Conservation (phyloP, 2,329 filamentous ascomycete species). For the Aspergillus vadensis region DNA sequence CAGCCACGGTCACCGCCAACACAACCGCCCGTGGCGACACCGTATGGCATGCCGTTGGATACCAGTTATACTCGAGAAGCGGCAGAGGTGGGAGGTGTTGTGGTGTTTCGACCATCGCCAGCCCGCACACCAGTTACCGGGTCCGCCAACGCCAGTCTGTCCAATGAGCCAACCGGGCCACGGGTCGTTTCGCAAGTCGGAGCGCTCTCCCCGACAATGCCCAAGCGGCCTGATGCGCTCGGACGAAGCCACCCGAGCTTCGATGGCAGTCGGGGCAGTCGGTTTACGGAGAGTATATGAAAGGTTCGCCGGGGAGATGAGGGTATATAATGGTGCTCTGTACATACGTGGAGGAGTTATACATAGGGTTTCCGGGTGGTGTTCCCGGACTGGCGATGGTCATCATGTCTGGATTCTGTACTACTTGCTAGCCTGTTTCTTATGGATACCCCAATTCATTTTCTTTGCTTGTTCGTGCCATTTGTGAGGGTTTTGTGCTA, state of each 20-base stretch:
- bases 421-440: constrained; percentile 12
- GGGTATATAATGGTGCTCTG: constrained; percentile 9
- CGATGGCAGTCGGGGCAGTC: constrained; percentile 50
- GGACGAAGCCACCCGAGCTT: constrained; percentile 46
- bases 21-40: constrained; percentile 32
- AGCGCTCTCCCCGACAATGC: constrained; percentile 28
- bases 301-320: constrained; percentile 5
- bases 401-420: constrained; percentile 16
- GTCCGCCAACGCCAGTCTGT: constrained; percentile 31
- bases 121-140: constrained; percentile 45
- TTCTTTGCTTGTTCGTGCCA: not conserved
- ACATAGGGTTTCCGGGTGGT: not conserved
- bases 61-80: constrained; percentile 35
- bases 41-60: constrained; percentile 35
- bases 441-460: constrained; percentile 15
- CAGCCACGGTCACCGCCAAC: constrained; percentile 25
- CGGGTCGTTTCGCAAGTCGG: constrained; percentile 27
- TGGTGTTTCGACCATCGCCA: constrained; percentile 46
- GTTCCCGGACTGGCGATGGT: not conserved
- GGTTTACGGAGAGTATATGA: constrained; percentile 43
- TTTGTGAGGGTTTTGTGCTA: not conserved
- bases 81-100: constrained; percentile 31
- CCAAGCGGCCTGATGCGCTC: constrained; percentile 40
- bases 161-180: constrained; percentile 26
- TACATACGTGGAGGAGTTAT: constrained; percentile 14